Conservation (phyloP, 805 yeast genomes). For the Pichia insulana region DNA sequence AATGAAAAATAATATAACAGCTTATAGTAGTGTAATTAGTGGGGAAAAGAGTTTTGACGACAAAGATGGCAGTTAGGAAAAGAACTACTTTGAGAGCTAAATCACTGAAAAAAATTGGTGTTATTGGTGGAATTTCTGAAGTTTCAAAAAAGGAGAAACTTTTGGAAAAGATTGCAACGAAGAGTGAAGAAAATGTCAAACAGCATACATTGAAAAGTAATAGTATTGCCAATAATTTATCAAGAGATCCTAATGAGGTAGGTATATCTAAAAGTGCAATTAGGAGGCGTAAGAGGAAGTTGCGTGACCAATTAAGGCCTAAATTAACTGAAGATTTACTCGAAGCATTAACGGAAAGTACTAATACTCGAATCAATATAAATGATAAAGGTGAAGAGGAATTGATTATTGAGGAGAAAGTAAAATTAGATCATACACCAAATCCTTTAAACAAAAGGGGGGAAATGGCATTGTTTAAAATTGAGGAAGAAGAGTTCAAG, state of each 20-base stretch:
- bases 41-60: too few relatives aligned
- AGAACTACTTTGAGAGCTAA: conserved; percentile 38
- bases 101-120: conserved; percentile 24
- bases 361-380: conserved; percentile 12
- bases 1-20: too few relatives aligned
- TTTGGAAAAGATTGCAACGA: conserved; percentile 15
- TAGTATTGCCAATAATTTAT: neutral
- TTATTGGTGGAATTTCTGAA: conserved; percentile 11
- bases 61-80: conserved; percentile 36
- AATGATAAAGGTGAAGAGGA: conserved; percentile 11
- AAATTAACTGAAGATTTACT: conserved; percentile 54
- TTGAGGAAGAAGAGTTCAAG: conserved; percentile 43
- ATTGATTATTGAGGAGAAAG: conserved; percentile 21
- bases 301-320: conserved; percentile 56
- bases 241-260: conserved; percentile 26
- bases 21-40: too few relatives aligned
- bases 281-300: conserved; percentile 55
- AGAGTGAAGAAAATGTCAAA: conserved; percentile 5
- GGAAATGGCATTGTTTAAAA: conserved; percentile 40
- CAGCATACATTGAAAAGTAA: conserved; percentile 1
- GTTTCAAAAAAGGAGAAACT: conserved; percentile 12
- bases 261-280: conserved; percentile 58
- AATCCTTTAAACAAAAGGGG: conserved; percentile 32
- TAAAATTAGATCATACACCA: conserved; percentile 31
- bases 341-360: conserved; percentile 38